phyloP scores from a whole-genome alignment of 2,329 filamentous ascomycete genomes.

The Xylaria sp. region DNA sequence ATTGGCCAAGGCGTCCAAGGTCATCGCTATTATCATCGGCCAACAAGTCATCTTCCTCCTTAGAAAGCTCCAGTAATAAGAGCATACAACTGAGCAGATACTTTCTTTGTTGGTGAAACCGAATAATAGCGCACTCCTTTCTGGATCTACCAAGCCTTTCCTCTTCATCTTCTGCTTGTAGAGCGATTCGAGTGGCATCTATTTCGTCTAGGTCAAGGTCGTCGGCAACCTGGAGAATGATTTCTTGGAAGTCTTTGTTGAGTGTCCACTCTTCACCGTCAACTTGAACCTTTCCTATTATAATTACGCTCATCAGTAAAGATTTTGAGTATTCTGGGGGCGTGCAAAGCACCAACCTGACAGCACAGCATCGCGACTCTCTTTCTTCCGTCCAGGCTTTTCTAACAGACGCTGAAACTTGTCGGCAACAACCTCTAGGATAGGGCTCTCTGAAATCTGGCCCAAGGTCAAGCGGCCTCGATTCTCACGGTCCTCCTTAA shows the following conservation, averaged over 20 bases:
- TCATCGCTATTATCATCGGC: conserved; percentile 60
- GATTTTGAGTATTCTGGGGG: background rate
- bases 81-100: conserved; percentile 86
- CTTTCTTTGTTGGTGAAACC: conserved; percentile 86
- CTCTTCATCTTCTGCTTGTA: conserved; percentile 77
- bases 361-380: conserved; percentile 76
- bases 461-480: conserved; percentile 65
- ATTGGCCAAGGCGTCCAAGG: conserved; percentile 64
- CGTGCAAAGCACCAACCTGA: conserved; percentile 62
- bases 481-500: conserved; percentile 68
- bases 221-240: conserved; percentile 83
- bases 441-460: conserved; percentile 39
- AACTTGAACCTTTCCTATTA: conserved; percentile 80
- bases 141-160: conserved; percentile 76
- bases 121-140: conserved; percentile 82
- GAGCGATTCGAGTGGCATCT: conserved; percentile 79
- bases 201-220: conserved; percentile 91
- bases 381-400: conserved; percentile 77
- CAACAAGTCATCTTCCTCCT: conserved; percentile 67
- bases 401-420: conserved; percentile 78
- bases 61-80: conserved; percentile 76
- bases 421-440: conserved; percentile 71
- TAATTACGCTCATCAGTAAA: conserved; percentile 23
- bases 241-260: conserved; percentile 89
- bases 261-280: conserved; percentile 79